Base-by-base conservation (phyloP, 371 early-diverging fungal genomes). In the Haplosporangium sp. region DNA sequence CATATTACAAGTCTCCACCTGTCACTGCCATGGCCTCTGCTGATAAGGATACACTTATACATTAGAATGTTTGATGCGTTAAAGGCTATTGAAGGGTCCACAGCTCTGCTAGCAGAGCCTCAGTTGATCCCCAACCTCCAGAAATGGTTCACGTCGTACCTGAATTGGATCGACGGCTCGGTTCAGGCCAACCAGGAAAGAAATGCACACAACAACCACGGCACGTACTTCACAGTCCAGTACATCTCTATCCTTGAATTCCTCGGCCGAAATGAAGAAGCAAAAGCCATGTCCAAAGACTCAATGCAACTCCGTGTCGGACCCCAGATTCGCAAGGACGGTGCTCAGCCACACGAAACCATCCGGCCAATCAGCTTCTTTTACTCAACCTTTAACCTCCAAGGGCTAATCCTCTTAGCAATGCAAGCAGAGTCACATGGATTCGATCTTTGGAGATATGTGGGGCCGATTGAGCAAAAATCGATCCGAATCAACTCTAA, bases 141-240 rank as follows among this genome's bases (percentile, higher is more conserved):
- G 21, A 54, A 12, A 1, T 84, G 84, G 84, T 71, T 75, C 45
- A 65, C 56, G 0, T 12, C 23, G 16, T 84, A 82, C 59, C 42
- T 69, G 38, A 40, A 46, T 4, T 84, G 84, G 84, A 42, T 82
- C 2, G 74, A 74, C 18, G 54, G 40, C 3, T 82, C 82, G 0
- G 8, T 60, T 8, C 71, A 70, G 16, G 74, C 81, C 14, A 50
- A 64, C 46, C 68, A 74, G 40, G 75, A 81, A 46, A 54, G 52
- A 23, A 68, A 67, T n/a, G 74, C 67, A 11, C 46, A 48, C 42
- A 81, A 83, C 74, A 81, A 82, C 60, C 84, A 82, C 21, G 84
- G 83, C 51, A 80, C 81, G 6, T 80, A 81, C 68, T 80, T 66
- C 57, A 80, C 82, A 18, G 81, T 85, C 6, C 86, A 86, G 55